These are phyloP conservation scores for Aureobasidium musti DNA, from an alignment of 2,329 filamentous ascomycete genomes.

Conservation along the genomic window DNA sequence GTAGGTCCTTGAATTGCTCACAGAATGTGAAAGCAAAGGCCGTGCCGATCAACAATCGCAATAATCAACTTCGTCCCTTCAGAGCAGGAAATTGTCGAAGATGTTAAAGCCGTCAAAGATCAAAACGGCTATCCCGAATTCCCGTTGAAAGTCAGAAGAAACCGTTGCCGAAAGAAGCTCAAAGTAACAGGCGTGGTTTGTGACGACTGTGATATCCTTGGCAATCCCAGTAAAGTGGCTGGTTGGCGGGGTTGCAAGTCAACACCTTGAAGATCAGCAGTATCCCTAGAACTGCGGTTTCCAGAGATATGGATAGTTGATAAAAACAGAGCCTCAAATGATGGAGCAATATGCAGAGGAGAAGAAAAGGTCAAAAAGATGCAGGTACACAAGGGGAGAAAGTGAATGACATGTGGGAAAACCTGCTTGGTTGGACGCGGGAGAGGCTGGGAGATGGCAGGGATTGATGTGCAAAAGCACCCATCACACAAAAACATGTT, in stretches of 20 bases:
- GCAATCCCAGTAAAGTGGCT: conserved; percentile 10
- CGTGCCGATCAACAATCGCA: not conserved
- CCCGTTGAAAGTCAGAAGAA: not conserved
- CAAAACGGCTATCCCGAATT: conserved; percentile 21
- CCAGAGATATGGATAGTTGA: not conserved
- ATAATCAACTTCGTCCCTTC: not conserved
- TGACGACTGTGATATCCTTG: conserved; percentile 24
- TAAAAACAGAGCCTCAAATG: not conserved
- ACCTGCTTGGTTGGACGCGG: conserved; percentile 21
- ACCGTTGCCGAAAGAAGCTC: not conserved
- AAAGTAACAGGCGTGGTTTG: conserved; percentile 2
- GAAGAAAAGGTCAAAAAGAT: not conserved
- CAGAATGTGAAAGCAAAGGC: not conserved
- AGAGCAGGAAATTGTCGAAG: not conserved
- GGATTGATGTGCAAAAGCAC: not conserved
- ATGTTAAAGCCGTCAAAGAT: not conserved
- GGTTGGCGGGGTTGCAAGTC: conserved; percentile 22
- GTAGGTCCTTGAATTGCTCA: not conserved
- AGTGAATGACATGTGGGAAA: conserved; percentile 6
- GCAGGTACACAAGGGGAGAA: conserved; percentile 9
- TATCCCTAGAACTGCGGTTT: not conserved
- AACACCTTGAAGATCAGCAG: not conserved
- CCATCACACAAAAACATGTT: not conserved
- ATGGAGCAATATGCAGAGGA: not conserved
- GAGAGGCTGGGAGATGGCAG: conserved; percentile 27